Conservation (phyloP, 257 asterid genomes). For the Solanum gracilifrons region DNA sequence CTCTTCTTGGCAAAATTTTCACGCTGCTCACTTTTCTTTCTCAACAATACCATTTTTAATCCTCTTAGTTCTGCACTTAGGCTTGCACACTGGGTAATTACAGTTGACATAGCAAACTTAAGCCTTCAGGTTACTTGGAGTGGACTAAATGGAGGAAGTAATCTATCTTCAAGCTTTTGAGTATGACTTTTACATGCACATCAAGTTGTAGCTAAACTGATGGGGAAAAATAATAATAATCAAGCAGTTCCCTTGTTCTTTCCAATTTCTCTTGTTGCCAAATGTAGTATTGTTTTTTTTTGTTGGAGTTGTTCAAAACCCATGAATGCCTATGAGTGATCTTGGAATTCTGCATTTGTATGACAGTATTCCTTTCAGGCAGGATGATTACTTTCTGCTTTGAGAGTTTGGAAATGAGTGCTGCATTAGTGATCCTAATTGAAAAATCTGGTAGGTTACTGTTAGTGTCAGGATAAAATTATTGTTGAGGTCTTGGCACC, state of each 20-base stretch:
- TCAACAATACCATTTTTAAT: not conserved
- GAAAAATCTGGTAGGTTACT: not conserved
- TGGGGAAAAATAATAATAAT: not conserved
- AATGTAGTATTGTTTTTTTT: not conserved
- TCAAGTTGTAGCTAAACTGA: not conserved
- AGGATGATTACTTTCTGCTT: not conserved
- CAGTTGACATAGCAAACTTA: constrained; percentile 41
- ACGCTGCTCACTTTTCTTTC: not conserved
- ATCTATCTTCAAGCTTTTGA: not conserved
- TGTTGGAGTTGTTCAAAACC: not conserved
- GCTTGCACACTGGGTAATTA: constrained; percentile 35
- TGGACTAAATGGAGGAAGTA: not conserved
- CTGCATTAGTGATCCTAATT: not conserved
- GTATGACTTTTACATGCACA: not conserved
- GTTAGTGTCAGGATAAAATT: not conserved
- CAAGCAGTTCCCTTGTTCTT: not conserved
- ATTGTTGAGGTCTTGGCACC: not conserved
- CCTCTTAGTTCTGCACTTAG: constrained; percentile 30
- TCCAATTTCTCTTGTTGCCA: not conserved
- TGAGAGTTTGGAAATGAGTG: not conserved
- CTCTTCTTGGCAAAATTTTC: not conserved
- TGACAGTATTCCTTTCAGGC: not conserved
- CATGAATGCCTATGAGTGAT: not conserved
- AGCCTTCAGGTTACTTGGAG: constrained; percentile 14
- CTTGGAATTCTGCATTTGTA: not conserved